Evolutionary conservation across 1,284 basidiomycete genomes (phyloP).

Genomic region (Omphalotus olearius): DNA sequence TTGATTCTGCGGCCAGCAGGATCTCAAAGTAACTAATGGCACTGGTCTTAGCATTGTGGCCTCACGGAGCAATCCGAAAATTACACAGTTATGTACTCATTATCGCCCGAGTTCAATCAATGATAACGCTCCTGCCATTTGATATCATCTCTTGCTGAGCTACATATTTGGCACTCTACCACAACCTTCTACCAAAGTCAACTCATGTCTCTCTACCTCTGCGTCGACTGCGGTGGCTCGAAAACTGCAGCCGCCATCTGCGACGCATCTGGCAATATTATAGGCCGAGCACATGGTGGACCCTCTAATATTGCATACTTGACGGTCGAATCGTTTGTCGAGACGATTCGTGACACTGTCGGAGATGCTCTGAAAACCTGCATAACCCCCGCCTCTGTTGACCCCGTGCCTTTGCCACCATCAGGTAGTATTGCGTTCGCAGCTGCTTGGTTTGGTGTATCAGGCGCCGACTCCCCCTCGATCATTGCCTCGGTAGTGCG

Average conservation of each 20-base stretch:
- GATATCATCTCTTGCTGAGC: background rate
- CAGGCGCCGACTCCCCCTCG: conserved; percentile 68
- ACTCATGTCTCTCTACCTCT: conserved; percentile 61
- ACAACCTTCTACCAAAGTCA: background rate
- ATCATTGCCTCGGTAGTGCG: conserved; percentile 50
- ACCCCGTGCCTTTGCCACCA: conserved; percentile 38
- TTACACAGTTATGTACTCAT: too few species aligned
- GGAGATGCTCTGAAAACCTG: conserved; percentile 48
- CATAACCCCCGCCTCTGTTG: conserved; percentile 27
- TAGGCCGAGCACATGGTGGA: conserved; percentile 61
- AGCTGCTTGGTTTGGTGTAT: conserved; percentile 74
- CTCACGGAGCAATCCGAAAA: too few species aligned
- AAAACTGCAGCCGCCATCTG: conserved; percentile 73
- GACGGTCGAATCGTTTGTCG: conserved; percentile 42
- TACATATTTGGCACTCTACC: background rate
- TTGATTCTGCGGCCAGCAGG: too few species aligned
- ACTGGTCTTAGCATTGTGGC: too few species aligned
- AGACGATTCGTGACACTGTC: conserved; percentile 46
- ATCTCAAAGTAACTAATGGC: too few species aligned
- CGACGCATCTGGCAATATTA: conserved; percentile 47
- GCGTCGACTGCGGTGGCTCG: conserved; percentile 78
- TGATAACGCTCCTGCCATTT: conserved; percentile 4
- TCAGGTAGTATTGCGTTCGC: conserved; percentile 38
- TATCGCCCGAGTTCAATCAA: too few species aligned
- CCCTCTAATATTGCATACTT: conserved; percentile 69